Conservation (phyloP, 768 basidiomycete genomes). For the Aureoboletus auriporus region DNA sequence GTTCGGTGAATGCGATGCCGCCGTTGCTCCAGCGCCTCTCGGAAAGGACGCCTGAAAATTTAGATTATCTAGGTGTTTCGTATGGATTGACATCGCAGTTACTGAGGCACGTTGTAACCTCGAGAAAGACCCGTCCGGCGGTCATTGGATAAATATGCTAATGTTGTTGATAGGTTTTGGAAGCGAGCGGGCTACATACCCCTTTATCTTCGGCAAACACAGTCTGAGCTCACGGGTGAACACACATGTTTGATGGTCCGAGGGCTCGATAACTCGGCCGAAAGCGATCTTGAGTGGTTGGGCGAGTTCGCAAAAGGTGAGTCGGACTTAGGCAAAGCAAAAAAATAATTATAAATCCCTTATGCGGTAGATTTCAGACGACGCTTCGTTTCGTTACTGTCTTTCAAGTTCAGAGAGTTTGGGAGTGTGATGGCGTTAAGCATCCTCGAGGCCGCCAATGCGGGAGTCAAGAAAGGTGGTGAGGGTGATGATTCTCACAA, state of each 20-base stretch:
- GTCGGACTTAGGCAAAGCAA: slow-evolving; percentile 2
- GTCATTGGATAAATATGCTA: background rate
- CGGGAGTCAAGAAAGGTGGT: slow-evolving; percentile 45
- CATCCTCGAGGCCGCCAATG: slow-evolving; percentile 80
- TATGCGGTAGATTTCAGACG: slow-evolving; percentile 76
- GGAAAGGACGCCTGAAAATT: slow-evolving; percentile 81
- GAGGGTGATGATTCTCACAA: slow-evolving; percentile 31
- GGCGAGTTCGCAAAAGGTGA: slow-evolving; percentile 82
- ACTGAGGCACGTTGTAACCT: slow-evolving; percentile 47
- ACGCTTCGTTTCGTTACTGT: slow-evolving; percentile 84
- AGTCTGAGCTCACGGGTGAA: slow-evolving; percentile 94
- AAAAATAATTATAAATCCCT: background rate
- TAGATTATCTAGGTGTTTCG: slow-evolving; percentile 95
- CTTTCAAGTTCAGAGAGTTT: slow-evolving; percentile 95
- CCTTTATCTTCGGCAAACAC: slow-evolving; percentile 88
- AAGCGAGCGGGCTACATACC: slow-evolving; percentile 91
- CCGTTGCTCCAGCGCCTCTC: slow-evolving; percentile 87
- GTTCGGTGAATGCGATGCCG: slow-evolving; percentile 78
- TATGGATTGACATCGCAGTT: slow-evolving; percentile 90
- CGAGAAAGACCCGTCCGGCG: background rate
- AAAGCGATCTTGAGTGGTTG: slow-evolving; percentile 74
- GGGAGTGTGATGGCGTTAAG: slow-evolving; percentile 83
- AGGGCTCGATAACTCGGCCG: slow-evolving; percentile 65
- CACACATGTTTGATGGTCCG: slow-evolving; percentile 95
- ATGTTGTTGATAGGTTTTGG: slow-evolving; percentile 69